Evolutionary conservation across 1,139 yeast species (phyloP).

Genomic region (Fermentozyma sake): DNA sequence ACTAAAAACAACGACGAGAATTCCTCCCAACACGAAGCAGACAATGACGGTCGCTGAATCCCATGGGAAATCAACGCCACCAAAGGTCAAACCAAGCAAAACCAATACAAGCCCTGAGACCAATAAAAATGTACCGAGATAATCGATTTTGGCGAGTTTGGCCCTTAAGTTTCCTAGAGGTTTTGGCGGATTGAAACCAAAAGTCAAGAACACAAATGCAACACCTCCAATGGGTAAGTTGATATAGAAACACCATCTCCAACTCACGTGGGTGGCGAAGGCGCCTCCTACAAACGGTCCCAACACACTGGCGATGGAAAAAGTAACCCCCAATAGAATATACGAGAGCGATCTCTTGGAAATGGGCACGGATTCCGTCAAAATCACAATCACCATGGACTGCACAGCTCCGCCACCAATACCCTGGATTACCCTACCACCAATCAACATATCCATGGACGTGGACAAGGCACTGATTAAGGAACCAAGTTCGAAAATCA

Average conservation of each 20-base stretch:
- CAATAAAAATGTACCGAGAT: conserved; percentile 40
- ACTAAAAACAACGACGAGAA: conserved; percentile 32
- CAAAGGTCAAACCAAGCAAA: conserved; percentile 50
- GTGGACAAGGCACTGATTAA: conserved; percentile 54
- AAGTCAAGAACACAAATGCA: conserved; percentile 41
- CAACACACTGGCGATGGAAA: conserved; percentile 50
- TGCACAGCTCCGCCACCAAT: conserved; percentile 71
- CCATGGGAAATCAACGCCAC: conserved; percentile 47
- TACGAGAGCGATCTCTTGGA: conserved; percentile 51
- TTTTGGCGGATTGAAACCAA: conserved; percentile 54
- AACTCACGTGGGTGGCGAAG: conserved; percentile 52
- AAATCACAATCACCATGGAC: conserved; percentile 53
- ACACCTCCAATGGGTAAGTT: conserved; percentile 66
- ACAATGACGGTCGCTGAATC: conserved; percentile 52
- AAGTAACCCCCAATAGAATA: conserved; percentile 47
- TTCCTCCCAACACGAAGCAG: conserved; percentile 53
- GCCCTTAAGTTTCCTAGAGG: conserved; percentile 35
- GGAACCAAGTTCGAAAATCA: conserved; percentile 61
- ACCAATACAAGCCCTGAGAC: conserved; percentile 40
- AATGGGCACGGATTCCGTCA: conserved; percentile 59
- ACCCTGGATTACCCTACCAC: conserved; percentile 69
- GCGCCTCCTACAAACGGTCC: conserved; percentile 75
- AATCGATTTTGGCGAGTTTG: conserved; percentile 45
- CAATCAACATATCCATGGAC: conserved; percentile 58
- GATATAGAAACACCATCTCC: conserved; percentile 81